Evolutionary conservation across 495 filamentous ascomycete species (phyloP), one percentile per base, ranked within the genome.

Genomic region (Neurospora intermedia): DNA sequence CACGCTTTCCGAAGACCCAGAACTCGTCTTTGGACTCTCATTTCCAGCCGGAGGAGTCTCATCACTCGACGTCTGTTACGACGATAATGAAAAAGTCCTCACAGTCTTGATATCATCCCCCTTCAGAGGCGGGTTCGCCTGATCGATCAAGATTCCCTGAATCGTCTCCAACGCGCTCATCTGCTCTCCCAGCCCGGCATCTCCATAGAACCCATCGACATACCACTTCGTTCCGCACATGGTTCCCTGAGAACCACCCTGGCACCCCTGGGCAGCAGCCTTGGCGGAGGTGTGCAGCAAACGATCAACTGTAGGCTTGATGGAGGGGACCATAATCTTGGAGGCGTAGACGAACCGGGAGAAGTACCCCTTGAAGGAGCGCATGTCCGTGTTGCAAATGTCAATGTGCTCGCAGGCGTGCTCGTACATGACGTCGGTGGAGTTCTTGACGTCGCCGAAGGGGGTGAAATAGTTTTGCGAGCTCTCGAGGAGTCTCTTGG

Each of bases 321-420:
- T 90, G 35, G 85, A 88, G 11, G 88, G 88, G 35, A 87, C 85
- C 77, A 93, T 83, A 11, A 87, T 86, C 7, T 89, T 84, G 6
- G 91, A 85, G 13, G 87, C 84, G 42, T 88, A 89, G 77, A 94
- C 87, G 87, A 92, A 96, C n/a, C 90, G 88, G 10, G 91, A 83
- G 27, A 94, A 85, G 76, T 93, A 92, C 41, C 89, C 91, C 81
- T 96, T 96, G 87, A 94, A 96, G 42, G 89, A 88, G 70, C 88
- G 88, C 84, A 92, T 90, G 77, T 96, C 92, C 73, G 84, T 80
- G 78, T 93, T 89, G 82, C 93, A 94, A 0, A 76, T 82, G 69
- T 83, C 78, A 41, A 80, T 80, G 3, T 87, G 80, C 79, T 95
- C 93, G 83, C 93, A 96, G n/a, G 89, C 87, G 73, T 87, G 82